A percentile compares a stretch with the other conserved stretches of the same genome.
Conservation (phyloP, 2,329 filamentous ascomycete genomes). For the Fusarium chlamydosporum region DNA sequence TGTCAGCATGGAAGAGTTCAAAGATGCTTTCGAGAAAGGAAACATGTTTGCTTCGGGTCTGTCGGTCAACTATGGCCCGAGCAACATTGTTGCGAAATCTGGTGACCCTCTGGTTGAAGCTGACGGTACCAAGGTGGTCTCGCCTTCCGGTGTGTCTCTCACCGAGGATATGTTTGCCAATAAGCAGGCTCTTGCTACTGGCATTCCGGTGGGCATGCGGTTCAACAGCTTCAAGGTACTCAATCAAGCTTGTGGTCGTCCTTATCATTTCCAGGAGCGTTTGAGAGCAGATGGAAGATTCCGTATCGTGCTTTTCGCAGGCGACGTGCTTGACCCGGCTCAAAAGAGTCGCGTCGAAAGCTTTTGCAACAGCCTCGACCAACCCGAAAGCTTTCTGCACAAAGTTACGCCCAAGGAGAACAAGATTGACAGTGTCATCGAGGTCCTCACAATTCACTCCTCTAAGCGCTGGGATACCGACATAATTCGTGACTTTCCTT, state of each 20-base stretch:
- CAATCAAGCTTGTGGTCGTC: conserved; percentile 68
- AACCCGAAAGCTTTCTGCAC: background rate
- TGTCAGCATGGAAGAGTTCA: conserved; percentile 4
- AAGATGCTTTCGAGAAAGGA: background rate
- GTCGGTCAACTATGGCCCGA: background rate
- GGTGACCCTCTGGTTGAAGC: background rate
- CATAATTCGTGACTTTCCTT: conserved; percentile 64
- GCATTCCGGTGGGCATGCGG: conserved; percentile 64
- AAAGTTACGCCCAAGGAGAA: background rate
- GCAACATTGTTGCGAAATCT: background rate
- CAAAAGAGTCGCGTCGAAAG: conserved; percentile 54
- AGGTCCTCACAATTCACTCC: conserved; percentile 71
- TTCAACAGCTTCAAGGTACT: conserved; percentile 72
- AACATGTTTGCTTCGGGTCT: conserved; percentile 1
- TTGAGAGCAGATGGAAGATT: background rate
- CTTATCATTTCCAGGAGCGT: conserved; percentile 44
- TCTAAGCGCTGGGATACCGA: conserved; percentile 64
- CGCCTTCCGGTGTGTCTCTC: background rate
- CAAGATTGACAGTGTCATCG: background rate
- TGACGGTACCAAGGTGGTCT: background rate
- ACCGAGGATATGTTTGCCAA: background rate
- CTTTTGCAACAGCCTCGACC: background rate
- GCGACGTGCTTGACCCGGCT: conserved; percentile 66
- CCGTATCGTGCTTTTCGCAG: background rate
- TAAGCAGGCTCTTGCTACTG: conserved; percentile 22